Base-by-base conservation (phyloP, 139 green algal species). In the Volvox reticuliferus region DNA sequence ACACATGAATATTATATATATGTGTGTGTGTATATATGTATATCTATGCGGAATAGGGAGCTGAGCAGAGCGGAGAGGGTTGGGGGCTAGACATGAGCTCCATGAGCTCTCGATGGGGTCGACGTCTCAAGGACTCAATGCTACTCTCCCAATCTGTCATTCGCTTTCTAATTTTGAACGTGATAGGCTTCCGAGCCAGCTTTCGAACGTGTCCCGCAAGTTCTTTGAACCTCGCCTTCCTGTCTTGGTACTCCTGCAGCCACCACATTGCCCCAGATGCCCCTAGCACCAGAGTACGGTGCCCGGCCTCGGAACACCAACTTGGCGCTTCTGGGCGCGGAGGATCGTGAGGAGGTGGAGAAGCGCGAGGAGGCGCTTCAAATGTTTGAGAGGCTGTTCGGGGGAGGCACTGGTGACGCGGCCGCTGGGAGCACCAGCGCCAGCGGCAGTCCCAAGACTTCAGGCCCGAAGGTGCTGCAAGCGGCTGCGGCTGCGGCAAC, bases 351-450 rank as follows among this genome's bases (percentile, higher is more conserved):
- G 73, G 86, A 84, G 1, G 86, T 76, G 69, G 86, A 81, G 73
- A 28, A 62, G 69, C 73, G 73, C 9, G 50, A 73, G 30, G 86
- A 90, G 86, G 86, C 86, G 71, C 44, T 90, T 69, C 67, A 61
- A 16, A 62, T 90, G 73, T 90, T 65, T 44, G 86, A 90, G 20
- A 28, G 50, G 19, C 86, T 90, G 73, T 90, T 90, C 50, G 85
- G 69, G 18, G 37, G 83, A 20, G 22, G 68, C 50, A 20, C 6
- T 26, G 69, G 17, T 33, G 36, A 55, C 44, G 84, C 28, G 9
- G 69, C 61, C 50, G 79, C 22, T 1, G 79, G 28, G 12, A 28
- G 50, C 50, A 73, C 35, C 26, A 86, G 79, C 79, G 14, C 50
- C 79, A 22, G 30, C 81, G 32, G 76, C 76, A 26, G 33, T 32